Base-by-base conservation (phyloP, 2,329 filamentous ascomycete species). In the Lecanoromycetidae sp. region DNA sequence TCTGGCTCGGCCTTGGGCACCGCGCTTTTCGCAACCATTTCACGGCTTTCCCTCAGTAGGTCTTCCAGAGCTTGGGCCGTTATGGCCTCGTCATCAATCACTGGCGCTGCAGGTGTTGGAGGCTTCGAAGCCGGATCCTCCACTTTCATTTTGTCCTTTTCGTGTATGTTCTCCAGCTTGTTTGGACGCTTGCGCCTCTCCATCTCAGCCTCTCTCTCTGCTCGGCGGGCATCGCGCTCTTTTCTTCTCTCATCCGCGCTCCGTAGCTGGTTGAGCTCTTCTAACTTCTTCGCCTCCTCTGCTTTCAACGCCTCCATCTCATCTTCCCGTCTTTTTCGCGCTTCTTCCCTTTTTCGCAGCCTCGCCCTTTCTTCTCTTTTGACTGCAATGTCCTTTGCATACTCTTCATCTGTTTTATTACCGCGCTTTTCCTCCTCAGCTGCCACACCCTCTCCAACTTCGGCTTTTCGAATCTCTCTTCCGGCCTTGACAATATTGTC, bases 341-440 rank as follows among this genome's bases (percentile, higher is more conserved):
- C 56, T 50, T 64, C 66, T 38, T 69, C 66, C 48, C 72, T 71
- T 51, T 71, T 68, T 52, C 70, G 64, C 22, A 66, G 60, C 49
- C 63, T 67, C 34, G 74, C 71, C 33, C 77, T 69, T 52, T 73
- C 69, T 34, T 71, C 61, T 25, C 72, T 67, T 36, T 74, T 71
- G 32, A 61, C 61, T 25, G 73, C 71, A 13, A 76, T 71, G 51
- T 77, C 69, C 10, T 62, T 63, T 9, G 68, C 70, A 58, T 79
- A 81, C 27, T 76, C 73, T 36, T 77, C 75, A 51, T 81, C 78
- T 1, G 70, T 75, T 56, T 76, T 80, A 53, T 65, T 71, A 2
- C 78, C 78, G 33, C 66, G 66, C 45, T 63, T 55, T 49, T 74
- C 65, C 59, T 82, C 78, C 41, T 72, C 69, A 0, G 63, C 61